A percentile compares a stretch with the other conserved stretches of the same genome.
These are phyloP conservation scores for Sporothrix brasiliensis DNA, from an alignment of 2,329 filamentous ascomycete genomes.

Conservation along the genomic window DNA sequence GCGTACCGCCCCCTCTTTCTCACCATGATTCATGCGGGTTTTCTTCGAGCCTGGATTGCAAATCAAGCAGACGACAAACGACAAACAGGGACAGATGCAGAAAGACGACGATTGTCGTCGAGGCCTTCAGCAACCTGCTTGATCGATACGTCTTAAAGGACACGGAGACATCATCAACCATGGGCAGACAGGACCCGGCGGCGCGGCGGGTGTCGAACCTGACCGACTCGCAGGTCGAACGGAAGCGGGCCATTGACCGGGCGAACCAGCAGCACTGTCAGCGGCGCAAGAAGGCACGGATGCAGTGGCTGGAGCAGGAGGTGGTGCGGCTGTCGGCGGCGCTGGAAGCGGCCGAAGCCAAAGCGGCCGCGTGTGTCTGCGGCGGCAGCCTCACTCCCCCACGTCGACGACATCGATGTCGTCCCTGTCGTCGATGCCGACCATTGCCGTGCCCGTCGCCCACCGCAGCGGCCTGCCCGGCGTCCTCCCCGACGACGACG, in stretches of 20 bases:
- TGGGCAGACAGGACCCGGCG: slow-evolving; percentile 31
- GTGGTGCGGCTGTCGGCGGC: slow-evolving; percentile 32
- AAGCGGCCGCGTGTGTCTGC: slow-evolving; percentile 12
- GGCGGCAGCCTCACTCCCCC: not conserved
- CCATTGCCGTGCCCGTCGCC: not conserved
- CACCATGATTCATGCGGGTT: slow-evolving; percentile 22
- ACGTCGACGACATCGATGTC: not conserved
- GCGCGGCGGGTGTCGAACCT: slow-evolving; percentile 36
- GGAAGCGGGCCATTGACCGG: slow-evolving; percentile 39
- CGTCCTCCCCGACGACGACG: slow-evolving; percentile 1
- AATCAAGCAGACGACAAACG: not conserved
- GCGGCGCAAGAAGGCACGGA: slow-evolving; percentile 37
- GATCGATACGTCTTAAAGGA: not conserved
- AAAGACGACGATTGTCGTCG: not conserved
- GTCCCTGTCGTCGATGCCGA: not conserved
- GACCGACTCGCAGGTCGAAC: slow-evolving; percentile 37
- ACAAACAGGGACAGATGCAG: not conserved
- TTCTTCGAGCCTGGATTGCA: not conserved
- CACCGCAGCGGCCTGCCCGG: not conserved
- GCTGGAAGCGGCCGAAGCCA: slow-evolving; percentile 26
- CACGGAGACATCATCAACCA: not conserved
- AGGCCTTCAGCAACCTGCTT: not conserved
- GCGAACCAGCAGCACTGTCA: slow-evolving; percentile 39
- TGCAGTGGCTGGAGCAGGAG: slow-evolving; percentile 35
- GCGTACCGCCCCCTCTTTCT: slow-evolving; percentile 7